A percentile compares a stretch with the other conserved stretches of the same genome.
These are phyloP conservation scores for Salix exigua DNA, from an alignment of 345 rosid genomes.

Conservation along the genomic window DNA sequence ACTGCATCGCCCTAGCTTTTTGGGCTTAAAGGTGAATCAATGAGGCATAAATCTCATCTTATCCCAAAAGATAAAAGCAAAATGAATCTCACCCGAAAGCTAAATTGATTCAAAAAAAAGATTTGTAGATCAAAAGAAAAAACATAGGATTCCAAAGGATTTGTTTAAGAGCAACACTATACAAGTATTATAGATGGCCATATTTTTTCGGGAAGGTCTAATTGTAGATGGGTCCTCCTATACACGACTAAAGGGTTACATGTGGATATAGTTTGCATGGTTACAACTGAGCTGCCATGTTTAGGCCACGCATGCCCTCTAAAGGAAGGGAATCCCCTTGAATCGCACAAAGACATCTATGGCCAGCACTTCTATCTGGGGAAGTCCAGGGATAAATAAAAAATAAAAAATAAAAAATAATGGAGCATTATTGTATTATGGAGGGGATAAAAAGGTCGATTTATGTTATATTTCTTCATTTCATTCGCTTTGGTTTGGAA, in stretches of 20 bases:
- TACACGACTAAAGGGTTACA: neutral
- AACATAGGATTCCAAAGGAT: constrained; percentile 46
- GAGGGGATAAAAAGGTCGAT: constrained; percentile 27
- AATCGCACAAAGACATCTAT: constrained; percentile 9
- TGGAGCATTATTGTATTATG: too few species aligned
- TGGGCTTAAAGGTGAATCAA: constrained; percentile 33
- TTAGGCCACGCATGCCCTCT: constrained; percentile 17
- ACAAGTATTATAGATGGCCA: neutral
- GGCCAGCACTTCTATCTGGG: neutral
- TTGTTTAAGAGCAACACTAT: neutral
- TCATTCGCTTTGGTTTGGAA: constrained; percentile 54
- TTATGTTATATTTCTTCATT: constrained; percentile 20
- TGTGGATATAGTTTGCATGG: constrained; percentile 16
- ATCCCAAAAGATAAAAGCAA: constrained; percentile 36
- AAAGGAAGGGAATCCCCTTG: constrained; percentile 16
- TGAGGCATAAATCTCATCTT: constrained; percentile 45
- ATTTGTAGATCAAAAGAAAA: constrained; percentile 24
- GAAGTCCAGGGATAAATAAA: too few species aligned
- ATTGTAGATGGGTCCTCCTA: constrained; percentile 18
- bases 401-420: neutral
- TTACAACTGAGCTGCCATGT: constrained; percentile 16
- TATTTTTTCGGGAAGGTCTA: neutral
- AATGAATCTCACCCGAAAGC: constrained; percentile 50
- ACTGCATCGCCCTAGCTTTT: constrained; percentile 5
- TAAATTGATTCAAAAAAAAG: constrained; percentile 29